Evolutionary conservation across 441 rosid genomes (phyloP).

Genomic region (Populus hybrid): DNA sequence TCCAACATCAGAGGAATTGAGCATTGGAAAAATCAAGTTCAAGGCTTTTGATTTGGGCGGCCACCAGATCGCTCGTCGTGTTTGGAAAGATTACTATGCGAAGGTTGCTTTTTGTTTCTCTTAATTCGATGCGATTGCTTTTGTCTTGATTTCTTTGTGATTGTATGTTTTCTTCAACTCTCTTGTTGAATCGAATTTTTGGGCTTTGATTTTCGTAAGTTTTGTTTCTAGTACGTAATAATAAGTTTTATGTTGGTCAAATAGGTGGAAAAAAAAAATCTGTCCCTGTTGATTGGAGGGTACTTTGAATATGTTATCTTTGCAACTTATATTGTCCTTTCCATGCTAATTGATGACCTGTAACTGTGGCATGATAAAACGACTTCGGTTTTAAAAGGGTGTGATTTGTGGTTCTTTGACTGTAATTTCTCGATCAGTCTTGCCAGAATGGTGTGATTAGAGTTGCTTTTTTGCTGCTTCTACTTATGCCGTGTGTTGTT

Average conservation of each 20-base stretch:
- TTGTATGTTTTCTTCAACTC: not conserved
- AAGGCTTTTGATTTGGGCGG: constrained; percentile 97
- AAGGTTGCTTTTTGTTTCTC: constrained; percentile 42
- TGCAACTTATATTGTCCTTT: not conserved
- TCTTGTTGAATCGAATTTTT: not conserved
- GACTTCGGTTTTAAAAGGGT: not conserved
- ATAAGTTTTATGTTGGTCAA: not conserved
- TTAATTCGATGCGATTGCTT: not conserved
- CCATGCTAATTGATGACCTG: not conserved
- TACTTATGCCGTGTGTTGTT: not conserved
- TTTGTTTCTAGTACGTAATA: not conserved
- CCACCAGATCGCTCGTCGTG: constrained; percentile 93
- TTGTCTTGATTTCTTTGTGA: not conserved
- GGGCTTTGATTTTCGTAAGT: not conserved
- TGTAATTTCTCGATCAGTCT: no score
- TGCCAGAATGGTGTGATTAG: not conserved
- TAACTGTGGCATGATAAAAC: not conserved
- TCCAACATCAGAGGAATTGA: constrained; percentile 88
- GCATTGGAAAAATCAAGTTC: constrained; percentile 88
- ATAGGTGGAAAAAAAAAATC: not conserved
- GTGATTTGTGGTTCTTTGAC: no score
- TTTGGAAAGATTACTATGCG: constrained; percentile 94
- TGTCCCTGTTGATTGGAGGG: constrained; percentile 3
- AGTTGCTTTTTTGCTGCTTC: not conserved
- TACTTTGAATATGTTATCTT: not conserved